Evolutionary conservation across 1,284 basidiomycete genomes (phyloP).

Genomic region (Ceraceosorus guamensis): DNA sequence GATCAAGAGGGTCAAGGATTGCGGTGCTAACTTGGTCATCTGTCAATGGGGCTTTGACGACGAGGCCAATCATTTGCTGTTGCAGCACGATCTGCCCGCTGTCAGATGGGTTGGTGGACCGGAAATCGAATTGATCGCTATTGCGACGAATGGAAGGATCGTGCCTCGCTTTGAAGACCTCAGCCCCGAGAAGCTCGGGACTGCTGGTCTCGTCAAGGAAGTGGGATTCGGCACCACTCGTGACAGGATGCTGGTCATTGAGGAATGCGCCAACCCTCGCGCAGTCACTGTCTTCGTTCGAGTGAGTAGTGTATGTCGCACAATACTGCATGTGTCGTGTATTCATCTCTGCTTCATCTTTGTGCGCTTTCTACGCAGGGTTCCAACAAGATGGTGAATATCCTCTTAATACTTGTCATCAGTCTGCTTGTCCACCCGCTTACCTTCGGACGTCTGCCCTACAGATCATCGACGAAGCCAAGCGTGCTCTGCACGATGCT

Average conservation of each 20-base stretch:
- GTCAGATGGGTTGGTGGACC: conserved; percentile 98
- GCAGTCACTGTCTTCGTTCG: conserved; percentile 96
- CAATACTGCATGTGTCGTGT: not conserved
- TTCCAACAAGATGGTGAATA: conserved; percentile 90
- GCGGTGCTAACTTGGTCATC: conserved; percentile 97
- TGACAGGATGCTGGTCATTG: conserved; percentile 98
- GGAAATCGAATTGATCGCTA: conserved; percentile 97
- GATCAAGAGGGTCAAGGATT: conserved; percentile 94
- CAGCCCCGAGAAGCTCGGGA: conserved; percentile 79
- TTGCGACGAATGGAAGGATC: conserved; percentile 95
- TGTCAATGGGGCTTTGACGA: conserved; percentile 99
- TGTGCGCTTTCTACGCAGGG: conserved; percentile 51
- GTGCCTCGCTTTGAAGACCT: conserved; percentile 97
- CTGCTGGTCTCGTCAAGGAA: conserved; percentile 86
- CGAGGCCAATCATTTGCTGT: conserved; percentile 93
- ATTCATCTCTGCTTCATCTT: not conserved
- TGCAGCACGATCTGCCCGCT: conserved; percentile 96
- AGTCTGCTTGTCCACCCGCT: not conserved
- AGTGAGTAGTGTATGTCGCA: not conserved
- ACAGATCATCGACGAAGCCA: conserved; percentile 78
- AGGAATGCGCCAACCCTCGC: conserved; percentile 92
- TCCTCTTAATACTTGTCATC: not conserved
- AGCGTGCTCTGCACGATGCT: conserved; percentile 92
- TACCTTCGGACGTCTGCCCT: not conserved
- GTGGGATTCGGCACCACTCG: conserved; percentile 91